Conservation (phyloP, 2,329 filamentous ascomycete genomes). For the Xylaria sp. region DNA sequence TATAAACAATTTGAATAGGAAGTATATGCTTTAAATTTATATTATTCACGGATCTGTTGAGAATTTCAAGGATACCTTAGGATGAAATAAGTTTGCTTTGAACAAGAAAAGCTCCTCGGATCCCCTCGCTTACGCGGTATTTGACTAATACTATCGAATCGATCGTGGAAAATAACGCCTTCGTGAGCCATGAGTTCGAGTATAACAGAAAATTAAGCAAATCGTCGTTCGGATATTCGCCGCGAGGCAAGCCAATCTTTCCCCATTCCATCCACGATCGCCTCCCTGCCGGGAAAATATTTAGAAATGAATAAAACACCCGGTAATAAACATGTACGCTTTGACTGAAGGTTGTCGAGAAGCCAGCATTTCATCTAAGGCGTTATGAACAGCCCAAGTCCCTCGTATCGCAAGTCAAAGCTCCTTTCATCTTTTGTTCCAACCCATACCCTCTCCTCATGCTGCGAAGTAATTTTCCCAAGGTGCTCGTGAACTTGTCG, state of each 20-base stretch:
- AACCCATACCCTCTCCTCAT: background rate
- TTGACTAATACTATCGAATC: slow-evolving; percentile 20
- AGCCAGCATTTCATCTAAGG: slow-evolving; percentile 38
- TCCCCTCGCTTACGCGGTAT: slow-evolving; percentile 28
- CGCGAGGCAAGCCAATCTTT: slow-evolving; percentile 53
- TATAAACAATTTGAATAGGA: slow-evolving; percentile 31
- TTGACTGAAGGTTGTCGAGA: slow-evolving; percentile 46
- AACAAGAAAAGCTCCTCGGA: slow-evolving; percentile 21
- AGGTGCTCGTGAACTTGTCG: background rate
- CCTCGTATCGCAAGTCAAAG: background rate
- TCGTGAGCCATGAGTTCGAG: slow-evolving; percentile 24
- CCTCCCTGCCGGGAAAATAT: slow-evolving; percentile 26
- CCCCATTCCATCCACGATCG: slow-evolving; percentile 40
- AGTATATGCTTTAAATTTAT: background rate
- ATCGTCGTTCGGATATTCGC: slow-evolving; percentile 43
- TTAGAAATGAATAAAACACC: slow-evolving; percentile 24
- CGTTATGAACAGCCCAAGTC: slow-evolving; percentile 13
- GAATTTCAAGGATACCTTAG: background rate
- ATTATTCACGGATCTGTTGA: slow-evolving; percentile 26
- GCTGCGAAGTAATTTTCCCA: slow-evolving; percentile 29
- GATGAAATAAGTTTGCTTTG: slow-evolving; percentile 21
- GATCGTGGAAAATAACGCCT: slow-evolving; percentile 27
- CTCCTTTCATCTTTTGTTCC: slow-evolving; percentile 2
- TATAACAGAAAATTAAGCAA: slow-evolving; percentile 42
- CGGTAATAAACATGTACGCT: slow-evolving; percentile 40